A percentile compares a stretch with the other conserved stretches of the same genome.
These are phyloP conservation scores for Berberis vulgaris DNA, from an alignment of 164 flowering plant genomes.

Conservation along the genomic window DNA sequence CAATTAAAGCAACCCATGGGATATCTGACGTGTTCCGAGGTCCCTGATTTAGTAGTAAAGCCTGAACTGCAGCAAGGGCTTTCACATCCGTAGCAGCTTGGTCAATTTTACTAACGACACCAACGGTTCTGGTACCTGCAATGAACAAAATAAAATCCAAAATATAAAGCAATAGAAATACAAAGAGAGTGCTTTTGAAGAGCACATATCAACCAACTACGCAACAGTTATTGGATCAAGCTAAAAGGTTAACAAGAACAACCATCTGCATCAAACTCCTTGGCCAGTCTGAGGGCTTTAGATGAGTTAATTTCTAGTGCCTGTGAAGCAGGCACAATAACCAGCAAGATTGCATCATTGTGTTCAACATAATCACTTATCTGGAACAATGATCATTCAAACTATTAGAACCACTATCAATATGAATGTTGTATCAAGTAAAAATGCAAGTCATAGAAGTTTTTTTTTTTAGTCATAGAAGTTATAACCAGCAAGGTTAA, in stretches of 20 bases:
- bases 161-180: background rate
- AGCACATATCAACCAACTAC: too few species aligned
- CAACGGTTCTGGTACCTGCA: slow-evolving; percentile 92
- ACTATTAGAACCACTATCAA: too few species aligned
- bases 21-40: slow-evolving; percentile 85
- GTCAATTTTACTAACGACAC: slow-evolving; percentile 94
- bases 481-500: too few species aligned
- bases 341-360: slow-evolving; percentile 84
- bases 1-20: slow-evolving; percentile 96
- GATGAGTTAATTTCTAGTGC: slow-evolving; percentile 91
- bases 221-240: background rate
- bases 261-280: slow-evolving; percentile 90
- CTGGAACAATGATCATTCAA: slow-evolving; percentile 20
- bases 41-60: slow-evolving; percentile 80
- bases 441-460: too few species aligned
- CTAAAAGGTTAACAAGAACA: slow-evolving; percentile 10
- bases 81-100: slow-evolving; percentile 83
- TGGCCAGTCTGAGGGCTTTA: slow-evolving; percentile 68
- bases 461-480: too few species aligned
- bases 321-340: slow-evolving; percentile 81
- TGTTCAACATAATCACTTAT: slow-evolving; percentile 67
- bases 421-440: too few species aligned
- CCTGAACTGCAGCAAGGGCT: slow-evolving; percentile 97
- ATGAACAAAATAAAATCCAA: background rate
- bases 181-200: too few species aligned